phyloP scores from a whole-genome alignment of 2,329 filamentous ascomycete genomes.

The Drechslerella coelobrocha region DNA sequence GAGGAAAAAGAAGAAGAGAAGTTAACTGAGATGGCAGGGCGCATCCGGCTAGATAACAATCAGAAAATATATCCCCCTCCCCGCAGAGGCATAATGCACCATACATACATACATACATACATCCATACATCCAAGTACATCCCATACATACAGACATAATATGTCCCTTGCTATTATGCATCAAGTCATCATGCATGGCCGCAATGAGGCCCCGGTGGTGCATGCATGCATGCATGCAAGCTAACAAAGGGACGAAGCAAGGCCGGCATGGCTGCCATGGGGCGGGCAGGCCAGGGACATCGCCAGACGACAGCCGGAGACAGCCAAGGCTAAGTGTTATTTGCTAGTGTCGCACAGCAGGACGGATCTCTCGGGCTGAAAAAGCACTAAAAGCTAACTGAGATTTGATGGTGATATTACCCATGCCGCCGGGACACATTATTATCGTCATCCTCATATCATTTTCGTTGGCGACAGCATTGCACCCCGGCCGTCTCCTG shows the following conservation, averaged over 20 bases:
- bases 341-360: not conserved
- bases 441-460: not conserved
- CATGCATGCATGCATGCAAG: no score
- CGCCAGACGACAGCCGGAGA: not conserved
- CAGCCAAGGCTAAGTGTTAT: not conserved
- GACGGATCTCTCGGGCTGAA: not conserved
- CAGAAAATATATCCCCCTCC: constrained; percentile 14
- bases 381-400: no score
- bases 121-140: not conserved
- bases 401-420: not conserved
- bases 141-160: constrained; percentile 1
- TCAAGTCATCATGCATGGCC: constrained; percentile 3
- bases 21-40: constrained; percentile 4
- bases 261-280: not conserved
- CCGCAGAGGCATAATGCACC: constrained; percentile 1
- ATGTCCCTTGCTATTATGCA: constrained; percentile 3
- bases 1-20: constrained; percentile 22
- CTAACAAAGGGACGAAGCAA: not conserved
- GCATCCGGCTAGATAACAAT: constrained; percentile 46
- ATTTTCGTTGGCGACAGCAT: not conserved
- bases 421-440: not conserved
- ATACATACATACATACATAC: not conserved
- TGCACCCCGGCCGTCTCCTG: constrained; percentile 8
- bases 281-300: not conserved
- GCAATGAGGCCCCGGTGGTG: constrained; percentile 1